Evolutionary conservation across 2,329 filamentous ascomycete species (phyloP).

Genomic region (Nothophaeocryptopus gaeumannii): DNA sequence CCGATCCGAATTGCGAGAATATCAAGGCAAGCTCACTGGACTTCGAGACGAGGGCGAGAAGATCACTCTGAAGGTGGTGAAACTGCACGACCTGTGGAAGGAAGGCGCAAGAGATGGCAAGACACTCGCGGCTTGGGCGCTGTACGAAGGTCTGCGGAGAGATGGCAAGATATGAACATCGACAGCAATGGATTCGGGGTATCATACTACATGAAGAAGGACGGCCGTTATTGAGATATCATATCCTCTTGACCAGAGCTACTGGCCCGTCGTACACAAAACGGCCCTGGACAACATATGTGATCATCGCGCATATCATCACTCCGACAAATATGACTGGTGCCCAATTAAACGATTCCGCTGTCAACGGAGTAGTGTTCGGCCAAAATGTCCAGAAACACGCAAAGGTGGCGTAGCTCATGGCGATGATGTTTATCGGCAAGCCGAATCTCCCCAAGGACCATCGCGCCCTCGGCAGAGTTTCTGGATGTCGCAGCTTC

Average conservation of each 20-base stretch:
- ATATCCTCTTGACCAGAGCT: constrained; percentile 17
- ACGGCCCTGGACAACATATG: constrained; percentile 19
- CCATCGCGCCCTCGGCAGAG: constrained; percentile 25
- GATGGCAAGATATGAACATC: constrained; percentile 43
- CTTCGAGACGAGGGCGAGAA: constrained; percentile 56
- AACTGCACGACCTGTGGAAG: constrained; percentile 52
- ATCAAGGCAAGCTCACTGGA: constrained; percentile 55
- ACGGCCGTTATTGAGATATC: background rate
- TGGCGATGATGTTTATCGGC: constrained; percentile 17
- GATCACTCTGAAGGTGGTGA: constrained; percentile 57
- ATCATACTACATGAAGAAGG: background rate
- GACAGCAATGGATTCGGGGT: background rate
- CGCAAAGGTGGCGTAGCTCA: constrained; percentile 17
- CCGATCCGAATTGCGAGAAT: constrained; percentile 46
- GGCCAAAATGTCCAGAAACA: constrained; percentile 25
- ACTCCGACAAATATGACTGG: constrained; percentile 19
- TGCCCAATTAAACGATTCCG: constrained; percentile 21
- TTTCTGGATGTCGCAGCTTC: constrained; percentile 18
- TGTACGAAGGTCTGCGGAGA: constrained; percentile 53
- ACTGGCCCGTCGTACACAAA: constrained; percentile 22
- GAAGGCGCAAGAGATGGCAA: constrained; percentile 56
- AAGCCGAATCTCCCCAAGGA: constrained; percentile 21
- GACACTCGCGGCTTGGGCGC: constrained; percentile 52
- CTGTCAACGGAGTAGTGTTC: constrained; percentile 15
- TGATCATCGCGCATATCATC: constrained; percentile 21